phyloP scores from a whole-genome alignment of 306 rosid species.

The Sicyos edulis region DNA sequence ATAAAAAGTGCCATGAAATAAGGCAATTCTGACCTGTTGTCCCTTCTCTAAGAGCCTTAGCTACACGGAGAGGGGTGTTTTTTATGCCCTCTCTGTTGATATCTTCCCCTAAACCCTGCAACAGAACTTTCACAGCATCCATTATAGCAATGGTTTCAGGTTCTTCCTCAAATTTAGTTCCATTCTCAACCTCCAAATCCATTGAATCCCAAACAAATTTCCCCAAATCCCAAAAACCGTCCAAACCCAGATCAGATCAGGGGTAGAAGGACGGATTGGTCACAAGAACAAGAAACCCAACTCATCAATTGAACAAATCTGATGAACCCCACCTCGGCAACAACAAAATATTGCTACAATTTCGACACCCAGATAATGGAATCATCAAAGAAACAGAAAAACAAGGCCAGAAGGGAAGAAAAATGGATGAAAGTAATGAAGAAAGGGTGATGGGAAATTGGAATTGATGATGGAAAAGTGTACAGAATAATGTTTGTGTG shows the following conservation, averaged over 20 bases:
- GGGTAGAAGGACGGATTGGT: constrained; percentile 4
- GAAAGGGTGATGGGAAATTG: too few species aligned
- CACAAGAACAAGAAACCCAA: not conserved
- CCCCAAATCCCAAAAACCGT: constrained; percentile 8
- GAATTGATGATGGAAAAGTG: too few species aligned
- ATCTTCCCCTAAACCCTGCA: constrained; percentile 82
- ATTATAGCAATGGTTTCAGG: constrained; percentile 45
- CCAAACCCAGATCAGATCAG: constrained; percentile 7
- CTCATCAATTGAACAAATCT: not conserved
- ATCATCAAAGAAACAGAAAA: too few species aligned
- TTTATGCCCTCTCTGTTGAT: constrained; percentile 71
- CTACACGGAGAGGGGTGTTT: constrained; percentile 89
- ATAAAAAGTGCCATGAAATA: too few species aligned
- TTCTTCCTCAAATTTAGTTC: constrained; percentile 42
- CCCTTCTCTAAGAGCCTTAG: constrained; percentile 90
- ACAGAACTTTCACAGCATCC: constrained; percentile 69
- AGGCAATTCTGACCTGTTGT: constrained; percentile 53
- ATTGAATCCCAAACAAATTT: constrained; percentile 34
- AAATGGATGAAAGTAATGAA: too few species aligned
- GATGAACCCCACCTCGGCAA: not conserved
- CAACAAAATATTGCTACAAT: not conserved
- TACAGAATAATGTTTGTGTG: too few species aligned
- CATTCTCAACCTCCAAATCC: constrained; percentile 68
- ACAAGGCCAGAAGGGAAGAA: too few species aligned
- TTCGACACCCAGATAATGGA: too few species aligned